These are phyloP conservation scores for Pichia phayaonensis DNA, from an alignment of 805 yeast genomes.

Conservation along the genomic window DNA sequence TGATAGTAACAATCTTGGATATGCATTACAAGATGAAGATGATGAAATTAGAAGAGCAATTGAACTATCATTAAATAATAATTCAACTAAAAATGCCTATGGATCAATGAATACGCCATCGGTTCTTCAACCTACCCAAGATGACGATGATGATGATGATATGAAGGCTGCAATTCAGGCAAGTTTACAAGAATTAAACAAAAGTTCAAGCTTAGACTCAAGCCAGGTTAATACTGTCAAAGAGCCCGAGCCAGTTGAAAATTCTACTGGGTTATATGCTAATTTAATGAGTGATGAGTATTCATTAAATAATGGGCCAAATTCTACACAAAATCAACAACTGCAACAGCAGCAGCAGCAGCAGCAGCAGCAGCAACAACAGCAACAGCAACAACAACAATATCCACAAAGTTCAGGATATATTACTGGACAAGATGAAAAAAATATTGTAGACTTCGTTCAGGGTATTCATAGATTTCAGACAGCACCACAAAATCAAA, in stretches of 20 bases:
- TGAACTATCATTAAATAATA: constrained; percentile 65
- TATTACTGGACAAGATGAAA: constrained; percentile 58
- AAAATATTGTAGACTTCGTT: constrained; percentile 59
- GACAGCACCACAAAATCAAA: constrained; percentile 31
- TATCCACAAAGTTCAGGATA: constrained; percentile 7
- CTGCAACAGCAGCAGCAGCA: background rate
- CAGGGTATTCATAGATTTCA: constrained; percentile 48
- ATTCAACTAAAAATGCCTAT: constrained; percentile 13
- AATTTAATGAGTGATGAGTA: constrained; percentile 9
- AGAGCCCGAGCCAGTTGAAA: constrained; percentile 12
- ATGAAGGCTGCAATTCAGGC: constrained; percentile 93
- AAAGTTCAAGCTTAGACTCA: background rate
- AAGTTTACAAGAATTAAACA: constrained; percentile 67
- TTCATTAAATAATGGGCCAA: too few relatives aligned
- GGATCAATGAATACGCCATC: background rate
- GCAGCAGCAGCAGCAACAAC: background rate
- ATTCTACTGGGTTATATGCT: constrained; percentile 21
- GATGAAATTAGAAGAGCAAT: constrained; percentile 75
- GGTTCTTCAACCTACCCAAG: constrained; percentile 1
- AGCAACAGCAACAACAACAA: background rate
- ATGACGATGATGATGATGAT: constrained; percentile 61
- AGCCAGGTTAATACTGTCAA: background rate
- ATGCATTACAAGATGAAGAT: constrained; percentile 46
- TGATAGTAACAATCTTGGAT: background rate
- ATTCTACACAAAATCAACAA: background rate